A percentile compares a stretch with the other conserved stretches of the same genome.
Evolutionary conservation across 176 grass and related monocot genomes (phyloP).

Genomic region (Ensete glaucum): DNA sequence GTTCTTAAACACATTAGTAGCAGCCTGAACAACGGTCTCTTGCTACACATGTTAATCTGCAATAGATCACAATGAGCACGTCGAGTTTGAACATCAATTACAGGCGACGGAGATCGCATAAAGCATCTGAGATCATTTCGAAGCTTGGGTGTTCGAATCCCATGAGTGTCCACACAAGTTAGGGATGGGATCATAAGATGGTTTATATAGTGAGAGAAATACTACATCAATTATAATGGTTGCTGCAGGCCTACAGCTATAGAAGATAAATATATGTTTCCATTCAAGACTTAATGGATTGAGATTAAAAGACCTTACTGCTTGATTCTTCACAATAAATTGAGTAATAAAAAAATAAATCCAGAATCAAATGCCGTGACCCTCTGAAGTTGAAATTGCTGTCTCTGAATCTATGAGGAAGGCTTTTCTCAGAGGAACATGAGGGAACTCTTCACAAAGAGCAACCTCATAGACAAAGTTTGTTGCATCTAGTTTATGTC

Average conservation of each 20-base stretch:
- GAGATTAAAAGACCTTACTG: too few species aligned
- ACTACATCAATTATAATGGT: too few species aligned
- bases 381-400: slow-evolving; percentile 29
- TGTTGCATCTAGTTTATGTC: slow-evolving; percentile 79
- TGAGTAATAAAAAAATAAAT: too few species aligned
- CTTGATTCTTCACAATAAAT: too few species aligned
- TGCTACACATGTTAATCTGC: slow-evolving; percentile 63
- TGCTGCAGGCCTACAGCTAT: too few species aligned
- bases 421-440: slow-evolving; percentile 68
- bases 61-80: slow-evolving; percentile 3
- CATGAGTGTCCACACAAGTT: too few species aligned
- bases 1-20: slow-evolving; percentile 92
- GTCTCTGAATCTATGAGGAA: slow-evolving; percentile 66
- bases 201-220: too few species aligned
- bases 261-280: too few species aligned
- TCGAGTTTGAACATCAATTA: background rate
- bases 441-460: slow-evolving; percentile 69
- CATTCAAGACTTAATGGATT: too few species aligned
- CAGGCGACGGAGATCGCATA: background rate
- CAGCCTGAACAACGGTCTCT: slow-evolving; percentile 53
- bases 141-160: background rate
- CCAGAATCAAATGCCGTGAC: slow-evolving; percentile 22
- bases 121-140: background rate
- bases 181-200: too few species aligned
- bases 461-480: slow-evolving; percentile 82